Conservation (phyloP, 495 filamentous ascomycete species). For the Neurospora sp. region DNA sequence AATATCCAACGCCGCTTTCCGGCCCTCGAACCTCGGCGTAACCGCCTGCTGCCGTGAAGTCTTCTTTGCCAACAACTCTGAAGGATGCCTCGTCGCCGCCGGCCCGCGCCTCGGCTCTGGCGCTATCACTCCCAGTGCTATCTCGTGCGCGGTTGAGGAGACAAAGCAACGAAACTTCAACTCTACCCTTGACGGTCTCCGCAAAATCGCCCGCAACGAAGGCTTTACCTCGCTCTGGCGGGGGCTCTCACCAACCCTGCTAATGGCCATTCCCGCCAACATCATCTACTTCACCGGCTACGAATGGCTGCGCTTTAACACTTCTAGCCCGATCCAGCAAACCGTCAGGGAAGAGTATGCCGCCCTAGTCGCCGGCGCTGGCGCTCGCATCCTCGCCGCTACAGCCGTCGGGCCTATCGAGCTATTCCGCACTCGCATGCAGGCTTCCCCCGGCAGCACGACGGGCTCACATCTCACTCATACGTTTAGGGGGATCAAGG, state of each 20-base stretch:
- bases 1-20: constrained; percentile 40
- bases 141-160: constrained; percentile 83
- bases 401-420: constrained; percentile 82
- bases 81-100: constrained; percentile 57
- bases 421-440: constrained; percentile 88
- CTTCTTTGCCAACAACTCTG: constrained; percentile 84
- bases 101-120: constrained; percentile 24
- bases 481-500: constrained; percentile 61
- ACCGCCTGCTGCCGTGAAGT: constrained; percentile 95
- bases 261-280: constrained; percentile 91
- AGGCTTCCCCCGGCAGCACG: constrained; percentile 57
- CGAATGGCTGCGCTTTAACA: constrained; percentile 74
- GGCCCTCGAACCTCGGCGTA: constrained; percentile 72
- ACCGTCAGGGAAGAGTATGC: constrained; percentile 56
- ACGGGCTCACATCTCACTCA: constrained; percentile 47
- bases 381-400: constrained; percentile 71
- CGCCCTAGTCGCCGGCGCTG: constrained; percentile 68
- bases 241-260: constrained; percentile 79
- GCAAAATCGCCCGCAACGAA: constrained; percentile 95
- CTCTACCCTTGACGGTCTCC: constrained; percentile 82
- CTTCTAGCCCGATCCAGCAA: constrained; percentile 54
- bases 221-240: constrained; percentile 82
- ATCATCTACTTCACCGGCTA: constrained; percentile 99
- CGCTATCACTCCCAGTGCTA: constrained; percentile 16
- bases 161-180: constrained; percentile 72